phyloP scores from a whole-genome alignment of 2,329 filamentous ascomycete genomes.

The Colletotrichum karsti region DNA sequence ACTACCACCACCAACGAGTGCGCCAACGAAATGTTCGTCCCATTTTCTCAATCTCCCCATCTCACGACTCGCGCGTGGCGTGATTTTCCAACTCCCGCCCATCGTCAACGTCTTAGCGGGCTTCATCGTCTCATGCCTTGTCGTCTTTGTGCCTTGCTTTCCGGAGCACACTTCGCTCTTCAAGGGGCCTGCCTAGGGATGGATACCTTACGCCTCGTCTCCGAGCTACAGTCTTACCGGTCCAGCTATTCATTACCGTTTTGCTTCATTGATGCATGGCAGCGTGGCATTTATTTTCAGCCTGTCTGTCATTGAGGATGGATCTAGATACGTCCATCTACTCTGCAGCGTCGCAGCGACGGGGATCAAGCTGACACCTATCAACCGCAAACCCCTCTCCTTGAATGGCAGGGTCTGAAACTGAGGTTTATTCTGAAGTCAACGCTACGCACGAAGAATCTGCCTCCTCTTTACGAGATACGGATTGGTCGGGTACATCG shows the following conservation, averaged over 20 bases:
- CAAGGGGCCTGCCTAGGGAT: background rate
- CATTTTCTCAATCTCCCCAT: slow-evolving; percentile 12
- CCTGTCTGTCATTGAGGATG: background rate
- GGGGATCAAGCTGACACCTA: background rate
- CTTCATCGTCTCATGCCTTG: background rate
- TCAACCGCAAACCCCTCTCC: background rate
- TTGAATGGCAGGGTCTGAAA: slow-evolving; percentile 23
- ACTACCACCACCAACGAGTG: background rate
- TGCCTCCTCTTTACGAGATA: background rate
- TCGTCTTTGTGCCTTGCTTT: background rate
- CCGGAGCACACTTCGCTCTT: background rate
- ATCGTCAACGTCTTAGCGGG: slow-evolving; percentile 14
- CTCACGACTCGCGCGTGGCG: slow-evolving; percentile 25
- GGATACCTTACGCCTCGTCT: background rate
- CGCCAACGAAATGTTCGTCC: slow-evolving; percentile 22
- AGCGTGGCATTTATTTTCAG: background rate
- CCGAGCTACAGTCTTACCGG: background rate
- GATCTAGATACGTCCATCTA: background rate
- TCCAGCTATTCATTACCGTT: background rate
- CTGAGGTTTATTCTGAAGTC: background rate
- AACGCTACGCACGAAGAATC: background rate
- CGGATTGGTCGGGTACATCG: slow-evolving; percentile 2
- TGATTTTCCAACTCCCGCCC: slow-evolving; percentile 17
- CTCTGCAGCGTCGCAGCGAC: background rate
- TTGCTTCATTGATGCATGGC: background rate